Evolutionary conservation across 2,329 filamentous ascomycete species (phyloP), one percentile per base, ranked within the genome.

Genomic region (Nemania abortiva): DNA sequence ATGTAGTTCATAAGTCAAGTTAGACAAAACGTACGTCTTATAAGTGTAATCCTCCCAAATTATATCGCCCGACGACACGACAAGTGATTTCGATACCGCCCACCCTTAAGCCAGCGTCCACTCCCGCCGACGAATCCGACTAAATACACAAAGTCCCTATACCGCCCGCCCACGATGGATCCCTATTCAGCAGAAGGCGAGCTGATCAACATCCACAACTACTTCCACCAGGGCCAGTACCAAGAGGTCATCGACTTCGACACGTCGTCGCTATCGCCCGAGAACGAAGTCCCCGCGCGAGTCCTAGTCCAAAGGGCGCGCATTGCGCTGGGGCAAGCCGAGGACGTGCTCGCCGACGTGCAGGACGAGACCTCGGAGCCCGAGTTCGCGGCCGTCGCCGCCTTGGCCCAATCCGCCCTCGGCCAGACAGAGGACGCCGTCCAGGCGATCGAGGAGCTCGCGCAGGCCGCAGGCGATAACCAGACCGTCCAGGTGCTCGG

Each of bases 171-270:
- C n/a, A n/a, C n/a, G n/a, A 92, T 92, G 90, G 90, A 92, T 80
- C 89, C 89, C 73, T 92, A 90, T 80, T 91, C 89, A 56, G 86
- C 89, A 72, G 90, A 92, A 81, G 89, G 89, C 82, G 90, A 92
- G 83, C 83, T 92, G 75, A 87, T 92, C 80, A 91, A 90, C 82
- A 87, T 92, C 73, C 89, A 91, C 84, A 91, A 88, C 81, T 81
- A 89, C 82, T 92, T 91, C 83, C 87, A 91, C 81, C 89, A 91
- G 81, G 94, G 93, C 79, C 95, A 97, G 85, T 97, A 93, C 86
- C 88, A 93, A 78, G 87, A 91, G 78, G 95, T 97, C 72, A 82
- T 97, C 81, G 91, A 96, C 83, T 97, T 94, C 83, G 92, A 97
- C 81, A 91, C 90, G 52, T 90, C 91, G 6, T 86, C 90, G 68